phyloP scores from a whole-genome alignment of 768 basidiomycete species.

The Xanthoconium stramineum region DNA sequence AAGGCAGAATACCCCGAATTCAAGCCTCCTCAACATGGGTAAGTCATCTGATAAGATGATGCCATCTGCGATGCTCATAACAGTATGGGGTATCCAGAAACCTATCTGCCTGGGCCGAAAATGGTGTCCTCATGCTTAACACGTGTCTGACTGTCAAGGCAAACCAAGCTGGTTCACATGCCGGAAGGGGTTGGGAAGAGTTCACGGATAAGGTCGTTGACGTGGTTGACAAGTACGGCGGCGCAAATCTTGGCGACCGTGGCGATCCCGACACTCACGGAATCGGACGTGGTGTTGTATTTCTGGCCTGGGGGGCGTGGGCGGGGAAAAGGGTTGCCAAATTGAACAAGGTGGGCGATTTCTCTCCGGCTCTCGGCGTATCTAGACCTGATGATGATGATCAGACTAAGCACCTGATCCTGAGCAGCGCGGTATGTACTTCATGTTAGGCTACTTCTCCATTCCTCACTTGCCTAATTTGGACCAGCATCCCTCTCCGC shows the following conservation, averaged over 20 bases:
- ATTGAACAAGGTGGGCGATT: constrained; percentile 58
- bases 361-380: constrained; percentile 9
- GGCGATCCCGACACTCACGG: constrained; percentile 41
- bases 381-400: constrained; percentile 21
- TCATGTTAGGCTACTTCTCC: constrained; percentile 6
- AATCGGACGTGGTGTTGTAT: constrained; percentile 71
- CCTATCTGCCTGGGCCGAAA: constrained; percentile 74
- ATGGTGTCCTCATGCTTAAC: constrained; percentile 89
- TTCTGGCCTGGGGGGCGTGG: constrained; percentile 89
- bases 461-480: constrained; percentile 28
- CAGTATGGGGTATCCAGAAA: constrained; percentile 47
- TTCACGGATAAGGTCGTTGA: constrained; percentile 85
- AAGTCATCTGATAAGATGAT: constrained; percentile 30
- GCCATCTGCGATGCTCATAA: constrained; percentile 5
- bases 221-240: constrained; percentile 71
- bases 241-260: constrained; percentile 55
- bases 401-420: constrained; percentile 77
- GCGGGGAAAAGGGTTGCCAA: constrained; percentile 81
- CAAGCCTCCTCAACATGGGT: constrained; percentile 81
- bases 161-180: constrained; percentile 73
- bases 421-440: constrained; percentile 66
- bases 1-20: constrained; percentile 80
- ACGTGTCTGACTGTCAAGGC: constrained; percentile 88
- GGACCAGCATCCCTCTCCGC: constrained; percentile 79
- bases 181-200: constrained; percentile 84